Evolutionary conservation across 108 stramenopile species (phyloP).

Genomic region (Cyclotella choctawhatcheeana): DNA sequence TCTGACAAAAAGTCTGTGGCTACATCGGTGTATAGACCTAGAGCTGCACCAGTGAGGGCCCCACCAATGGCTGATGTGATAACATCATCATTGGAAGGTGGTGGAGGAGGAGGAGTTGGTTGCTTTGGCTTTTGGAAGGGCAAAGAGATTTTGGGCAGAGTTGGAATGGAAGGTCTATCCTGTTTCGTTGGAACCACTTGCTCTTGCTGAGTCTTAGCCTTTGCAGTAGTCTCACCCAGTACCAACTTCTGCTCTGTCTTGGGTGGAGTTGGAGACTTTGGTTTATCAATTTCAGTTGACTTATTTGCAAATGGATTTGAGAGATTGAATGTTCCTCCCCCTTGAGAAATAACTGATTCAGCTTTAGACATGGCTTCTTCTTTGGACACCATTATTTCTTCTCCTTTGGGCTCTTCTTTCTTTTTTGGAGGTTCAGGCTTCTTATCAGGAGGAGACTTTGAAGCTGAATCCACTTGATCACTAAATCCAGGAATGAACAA

Average conservation of each 20-base stretch:
- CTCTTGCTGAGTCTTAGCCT: slow-evolving; percentile 1
- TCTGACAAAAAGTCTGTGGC: slow-evolving; percentile 28
- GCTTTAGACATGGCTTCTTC: slow-evolving; percentile 20
- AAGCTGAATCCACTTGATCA: slow-evolving; percentile 18
- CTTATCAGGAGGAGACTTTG: neutral
- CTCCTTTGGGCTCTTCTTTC: neutral
- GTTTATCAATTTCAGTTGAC: neutral
- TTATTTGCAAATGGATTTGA: slow-evolving; percentile 10
- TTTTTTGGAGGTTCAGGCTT: neutral
- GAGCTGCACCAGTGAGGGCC: slow-evolving; percentile 28
- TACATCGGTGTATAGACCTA: slow-evolving; percentile 41
- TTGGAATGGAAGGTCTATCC: slow-evolving; percentile 3
- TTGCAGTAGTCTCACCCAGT: neutral
- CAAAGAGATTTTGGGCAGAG: slow-evolving; percentile 10
- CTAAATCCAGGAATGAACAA: slow-evolving; percentile 49
- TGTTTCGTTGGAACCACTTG: neutral
- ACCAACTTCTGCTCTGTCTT: neutral
- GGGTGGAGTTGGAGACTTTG: slow-evolving; percentile 12
- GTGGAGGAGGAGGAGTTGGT: slow-evolving; percentile 26
- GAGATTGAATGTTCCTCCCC: neutral
- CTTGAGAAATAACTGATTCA: slow-evolving; percentile 6
- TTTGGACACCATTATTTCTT: slow-evolving; percentile 1
- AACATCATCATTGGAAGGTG: neutral
- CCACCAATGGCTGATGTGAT: slow-evolving; percentile 52
- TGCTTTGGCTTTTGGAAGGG: slow-evolving; percentile 11